Percentiles rank a stretch among this genome's conserved stretches.
Evolutionary conservation across 2,329 filamentous ascomycete genomes (phyloP).

Genomic region (Epichloe uncinata): DNA sequence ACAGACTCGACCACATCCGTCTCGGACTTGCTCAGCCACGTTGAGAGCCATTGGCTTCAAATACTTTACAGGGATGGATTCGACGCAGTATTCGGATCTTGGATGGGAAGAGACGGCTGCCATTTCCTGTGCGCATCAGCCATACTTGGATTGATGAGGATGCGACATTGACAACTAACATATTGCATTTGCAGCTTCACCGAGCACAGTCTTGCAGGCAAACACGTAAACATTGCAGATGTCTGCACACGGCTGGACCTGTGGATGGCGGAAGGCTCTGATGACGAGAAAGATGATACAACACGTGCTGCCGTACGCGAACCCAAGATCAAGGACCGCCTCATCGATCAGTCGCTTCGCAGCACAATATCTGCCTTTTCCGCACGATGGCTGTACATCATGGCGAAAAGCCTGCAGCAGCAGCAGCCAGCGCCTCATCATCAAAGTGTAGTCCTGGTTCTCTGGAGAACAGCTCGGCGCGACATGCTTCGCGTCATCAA

Average conservation of each 20-base stretch:
- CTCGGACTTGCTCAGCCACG: neutral
- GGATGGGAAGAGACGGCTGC: conserved; percentile 28
- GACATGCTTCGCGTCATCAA: conserved; percentile 28
- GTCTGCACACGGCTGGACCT: conserved; percentile 20
- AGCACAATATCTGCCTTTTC: conserved; percentile 17
- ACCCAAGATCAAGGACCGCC: conserved; percentile 6
- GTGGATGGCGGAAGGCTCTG: conserved; percentile 18
- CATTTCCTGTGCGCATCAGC: conserved; percentile 23
- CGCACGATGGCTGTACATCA: conserved; percentile 17
- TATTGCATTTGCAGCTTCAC: conserved; percentile 9
- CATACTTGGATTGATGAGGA: neutral
- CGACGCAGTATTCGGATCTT: conserved; percentile 27
- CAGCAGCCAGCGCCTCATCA: conserved; percentile 5
- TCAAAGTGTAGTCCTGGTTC: conserved; percentile 10
- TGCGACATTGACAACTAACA: neutral
- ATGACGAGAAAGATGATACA: conserved; percentile 2
- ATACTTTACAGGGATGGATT: conserved; percentile 23
- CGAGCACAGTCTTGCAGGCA: conserved; percentile 14
- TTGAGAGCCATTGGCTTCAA: conserved; percentile 13
- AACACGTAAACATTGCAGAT: conserved; percentile 18
- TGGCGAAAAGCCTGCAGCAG: conserved; percentile 2
- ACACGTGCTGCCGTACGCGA: conserved; percentile 5
- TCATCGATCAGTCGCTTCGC: conserved; percentile 14
- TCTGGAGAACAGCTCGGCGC: conserved; percentile 23
- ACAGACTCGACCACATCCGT: conserved; percentile 3